These are phyloP conservation scores for Diaporthe aspalathi DNA, from an alignment of 2,329 filamentous ascomycete genomes.

Conservation along the genomic window DNA sequence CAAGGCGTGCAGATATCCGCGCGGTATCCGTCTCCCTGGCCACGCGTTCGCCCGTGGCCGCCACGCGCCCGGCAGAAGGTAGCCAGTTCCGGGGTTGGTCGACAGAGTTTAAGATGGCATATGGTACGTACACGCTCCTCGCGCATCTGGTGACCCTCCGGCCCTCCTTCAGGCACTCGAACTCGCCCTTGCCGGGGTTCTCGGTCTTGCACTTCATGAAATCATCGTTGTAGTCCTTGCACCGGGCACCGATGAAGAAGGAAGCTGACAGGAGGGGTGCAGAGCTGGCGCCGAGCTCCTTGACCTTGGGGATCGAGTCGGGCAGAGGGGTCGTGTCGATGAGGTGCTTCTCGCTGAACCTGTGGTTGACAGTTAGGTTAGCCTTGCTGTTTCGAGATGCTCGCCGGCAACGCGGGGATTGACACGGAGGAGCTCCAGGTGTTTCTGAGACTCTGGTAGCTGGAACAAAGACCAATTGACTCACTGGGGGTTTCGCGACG, in stretches of 20 bases:
- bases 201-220: slow-evolving; percentile 99
- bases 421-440: neutral
- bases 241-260: slow-evolving; percentile 97
- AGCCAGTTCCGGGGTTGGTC: slow-evolving; percentile 7
- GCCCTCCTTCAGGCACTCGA: slow-evolving; percentile 96
- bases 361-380: slow-evolving; percentile 52
- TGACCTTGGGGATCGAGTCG: slow-evolving; percentile 88
- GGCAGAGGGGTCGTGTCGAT: slow-evolving; percentile 97
- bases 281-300: slow-evolving; percentile 92
- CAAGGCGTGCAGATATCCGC: neutral
- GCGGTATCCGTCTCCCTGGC: neutral
- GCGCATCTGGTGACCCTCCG: slow-evolving; percentile 97
- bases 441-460: too few species aligned
- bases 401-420: neutral
- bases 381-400: slow-evolving; percentile 10
- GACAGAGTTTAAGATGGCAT: neutral
- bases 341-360: slow-evolving; percentile 94
- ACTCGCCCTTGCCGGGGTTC: slow-evolving; percentile 88
- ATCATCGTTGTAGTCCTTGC: slow-evolving; percentile 96
- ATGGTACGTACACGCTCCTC: slow-evolving; percentile 85
- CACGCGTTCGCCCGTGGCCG: neutral
- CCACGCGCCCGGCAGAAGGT: neutral
- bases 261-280: slow-evolving; percentile 91
- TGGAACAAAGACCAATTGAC: slow-evolving; percentile 43
- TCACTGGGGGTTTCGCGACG: slow-evolving; percentile 70